Conservation (phyloP, 495 filamentous ascomycete genomes). For the Thozetella sp. region DNA sequence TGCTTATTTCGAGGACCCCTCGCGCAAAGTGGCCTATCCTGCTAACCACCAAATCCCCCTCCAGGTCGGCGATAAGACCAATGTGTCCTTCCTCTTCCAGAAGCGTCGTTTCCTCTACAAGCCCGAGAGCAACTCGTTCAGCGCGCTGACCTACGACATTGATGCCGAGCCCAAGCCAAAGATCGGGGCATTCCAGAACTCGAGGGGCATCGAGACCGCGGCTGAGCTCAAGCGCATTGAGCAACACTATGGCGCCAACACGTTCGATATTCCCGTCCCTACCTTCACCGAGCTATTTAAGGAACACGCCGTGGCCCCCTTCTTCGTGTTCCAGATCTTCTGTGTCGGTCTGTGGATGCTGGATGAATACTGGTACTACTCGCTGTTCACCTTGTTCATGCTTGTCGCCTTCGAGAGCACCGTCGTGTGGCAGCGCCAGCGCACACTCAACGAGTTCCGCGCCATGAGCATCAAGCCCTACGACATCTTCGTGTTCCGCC, state of each 20-base stretch:
- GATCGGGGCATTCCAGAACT: constrained; percentile 76
- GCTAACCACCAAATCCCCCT: constrained; percentile 10
- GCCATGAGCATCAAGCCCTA: constrained; percentile 99
- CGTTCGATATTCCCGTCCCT: constrained; percentile 96
- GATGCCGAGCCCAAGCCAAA: constrained; percentile 80
- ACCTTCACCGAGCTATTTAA: constrained; percentile 95
- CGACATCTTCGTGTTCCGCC: constrained; percentile 84
- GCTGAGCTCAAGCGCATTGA: constrained; percentile 76
- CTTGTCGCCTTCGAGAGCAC: constrained; percentile 97
- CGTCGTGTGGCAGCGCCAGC: constrained; percentile 97
- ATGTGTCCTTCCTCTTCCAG: constrained; percentile 92
- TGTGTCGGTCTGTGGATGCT: constrained; percentile 98
- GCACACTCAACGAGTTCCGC: constrained; percentile 95
- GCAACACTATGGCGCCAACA: constrained; percentile 95
- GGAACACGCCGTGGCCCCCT: constrained; percentile 97
- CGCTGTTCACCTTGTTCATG: constrained; percentile 98
- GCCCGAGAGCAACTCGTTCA: constrained; percentile 67
- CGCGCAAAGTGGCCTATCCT: background rate
- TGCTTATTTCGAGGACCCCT: background rate
- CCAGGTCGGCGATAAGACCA: constrained; percentile 69
- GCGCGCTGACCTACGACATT: constrained; percentile 81
- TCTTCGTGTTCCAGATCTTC: constrained; percentile 99
- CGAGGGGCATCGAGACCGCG: constrained; percentile 67
- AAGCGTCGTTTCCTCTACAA: constrained; percentile 95
- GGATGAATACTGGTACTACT: constrained; percentile 99